Evolutionary conservation across 257 asterid genomes (phyloP), one percentile per base, ranked within the genome.

Genomic region (Gynochthodes officinalis): DNA sequence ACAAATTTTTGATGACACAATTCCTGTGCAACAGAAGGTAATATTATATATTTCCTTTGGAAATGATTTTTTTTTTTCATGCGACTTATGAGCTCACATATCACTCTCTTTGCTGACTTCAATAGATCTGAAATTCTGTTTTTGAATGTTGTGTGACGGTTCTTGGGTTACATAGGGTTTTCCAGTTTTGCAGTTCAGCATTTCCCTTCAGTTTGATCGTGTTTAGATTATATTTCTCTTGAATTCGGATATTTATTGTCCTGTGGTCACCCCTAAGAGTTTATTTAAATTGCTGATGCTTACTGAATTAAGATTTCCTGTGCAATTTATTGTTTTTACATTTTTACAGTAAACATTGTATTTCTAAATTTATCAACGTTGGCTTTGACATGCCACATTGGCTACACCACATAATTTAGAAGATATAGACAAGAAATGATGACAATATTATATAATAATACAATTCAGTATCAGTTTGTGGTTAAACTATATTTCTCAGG

Each of bases 21-120:
- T 89, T 75, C 64, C 97, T 60, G 90, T 75, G 59, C 96, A 88
- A 69, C 86, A 91, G 87, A 94, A 89, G 97, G 99, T 94, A 82
- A 55, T 28, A 40, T 37, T 70, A 25, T 30, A 4, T 49, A 18
- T 23, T 58, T 53, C 59, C 25, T 23, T 35, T 66, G 28, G 35
- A 49, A 67, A 25, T 78, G 48, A 53, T 4, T 49, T 16, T 68
- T 19, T 57, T 8, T 33, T 35, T 68, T 68, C 49, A 68, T 25
- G 18, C 32, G 46, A 23, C 32, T 49, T 35, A 0, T 44, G 23
- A 19, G 27, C 66, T 32, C 32, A 48, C 15, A 11, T n/a, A 7
- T 16, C 28, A 35, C 12, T 60, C 37, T 60, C 43, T 28, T n/a
- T 35, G 23, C 9, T n/a, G 23, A 63, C 3, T 19, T 39, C 23